A percentile compares a stretch with the other conserved stretches of the same genome.
These are phyloP conservation scores for Hanseniaspora clermontiae DNA, from an alignment of 805 yeast species.

Conservation along the genomic window DNA sequence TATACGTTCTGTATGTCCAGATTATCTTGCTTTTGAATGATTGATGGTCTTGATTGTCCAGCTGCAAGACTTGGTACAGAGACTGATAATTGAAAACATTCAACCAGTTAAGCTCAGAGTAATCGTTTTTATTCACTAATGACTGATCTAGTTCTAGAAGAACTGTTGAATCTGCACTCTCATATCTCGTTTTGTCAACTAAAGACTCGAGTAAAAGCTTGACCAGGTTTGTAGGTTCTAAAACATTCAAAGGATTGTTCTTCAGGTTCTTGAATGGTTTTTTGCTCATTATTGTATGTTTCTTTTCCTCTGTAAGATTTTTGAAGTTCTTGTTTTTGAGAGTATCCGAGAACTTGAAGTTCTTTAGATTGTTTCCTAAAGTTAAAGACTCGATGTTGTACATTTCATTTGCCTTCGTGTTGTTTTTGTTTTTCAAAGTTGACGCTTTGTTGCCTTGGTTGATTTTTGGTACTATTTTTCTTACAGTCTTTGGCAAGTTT, in stretches of 20 bases:
- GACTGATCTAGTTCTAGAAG: background rate
- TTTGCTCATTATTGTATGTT: background rate
- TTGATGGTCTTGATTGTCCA: background rate
- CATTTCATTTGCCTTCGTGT: background rate
- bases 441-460: background rate
- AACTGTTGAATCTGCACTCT: background rate
- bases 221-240: background rate
- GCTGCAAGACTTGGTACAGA: constrained; percentile 4
- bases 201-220: constrained; percentile 1
- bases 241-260: background rate
- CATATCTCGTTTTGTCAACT: constrained; percentile 1
- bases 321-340: background rate
- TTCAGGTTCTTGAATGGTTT: background rate
- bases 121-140: background rate
- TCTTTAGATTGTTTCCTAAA: background rate
- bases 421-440: background rate
- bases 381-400: background rate
- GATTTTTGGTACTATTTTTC: background rate
- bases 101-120: constrained; percentile 6
- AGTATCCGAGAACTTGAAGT: background rate
- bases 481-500: no score
- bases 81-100: background rate
- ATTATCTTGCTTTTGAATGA: background rate
- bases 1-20: constrained; percentile 3
- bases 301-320: constrained; percentile 2